Evolutionary conservation across 139 green algal genomes (phyloP), one percentile per base, ranked within the genome.

Genomic region (Deuterostichococcus epilithicus): DNA sequence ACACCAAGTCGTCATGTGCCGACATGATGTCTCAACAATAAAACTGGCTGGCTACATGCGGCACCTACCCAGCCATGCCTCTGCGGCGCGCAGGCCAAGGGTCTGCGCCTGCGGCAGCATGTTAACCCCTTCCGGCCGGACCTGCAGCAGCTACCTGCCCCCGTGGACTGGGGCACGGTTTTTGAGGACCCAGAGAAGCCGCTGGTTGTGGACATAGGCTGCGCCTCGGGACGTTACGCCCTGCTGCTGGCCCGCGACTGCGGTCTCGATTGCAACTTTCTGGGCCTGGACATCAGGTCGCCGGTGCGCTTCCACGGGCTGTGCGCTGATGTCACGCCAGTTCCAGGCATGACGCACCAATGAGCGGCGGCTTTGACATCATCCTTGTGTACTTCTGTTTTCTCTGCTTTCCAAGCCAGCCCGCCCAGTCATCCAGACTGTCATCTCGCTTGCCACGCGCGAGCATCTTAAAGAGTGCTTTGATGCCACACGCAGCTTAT

Each of bases 121-220:
- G 89, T 95, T 26, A 97, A 97, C 77, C 92, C 92, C 1, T 80
- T 97, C 1, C 84, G 86, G 8, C 78, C 69, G 58, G 0, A 10
- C 63, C 32, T 67, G 63, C 39, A 73, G 76, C 84, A 88, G 5
- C 52, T 75, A 1, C 71, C 70, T 2, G 45, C 73, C 0, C 84
- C 85, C 20, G 65, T 84, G 5, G 81, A 87, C 35, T 97, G 92
- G 92, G 23, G 28, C 0, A 60, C 71, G 1, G 77, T 84, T 5
- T 97, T 84, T 69, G 75, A 36, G 1, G 83, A 94, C 59, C 81
- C 88, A 0, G 42, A 30, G 2, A 78, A 77, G 52, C 93, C 93
- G 20, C 85, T 98, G 59, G 79, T 88, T 10, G 73, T 97, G 3
- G 94, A 98, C 81, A 82, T 97, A 28, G 94, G 94, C 36, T 94